Percentiles rank a stretch among this genome's conserved stretches.
These are phyloP conservation scores for Fusarium irregulare DNA, from an alignment of 2,329 filamentous ascomycete species.

Conservation along the genomic window DNA sequence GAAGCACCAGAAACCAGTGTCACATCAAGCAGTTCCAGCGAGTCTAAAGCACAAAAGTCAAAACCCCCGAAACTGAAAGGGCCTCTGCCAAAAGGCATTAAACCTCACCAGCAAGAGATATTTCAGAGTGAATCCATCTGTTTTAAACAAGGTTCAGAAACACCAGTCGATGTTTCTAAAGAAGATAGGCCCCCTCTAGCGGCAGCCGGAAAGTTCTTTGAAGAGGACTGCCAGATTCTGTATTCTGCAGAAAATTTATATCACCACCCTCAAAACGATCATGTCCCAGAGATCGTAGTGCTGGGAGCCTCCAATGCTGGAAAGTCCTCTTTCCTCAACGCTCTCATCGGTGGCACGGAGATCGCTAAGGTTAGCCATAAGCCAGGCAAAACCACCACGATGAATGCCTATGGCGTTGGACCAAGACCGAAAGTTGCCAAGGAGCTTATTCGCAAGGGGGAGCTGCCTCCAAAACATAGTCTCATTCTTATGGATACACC, in stretches of 20 bases:
- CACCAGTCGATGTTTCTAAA: slow-evolving; percentile 30
- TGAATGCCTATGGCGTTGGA: slow-evolving; percentile 68
- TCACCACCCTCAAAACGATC: slow-evolving; percentile 62
- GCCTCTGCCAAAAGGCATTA: slow-evolving; percentile 30
- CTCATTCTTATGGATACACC: slow-evolving; percentile 64
- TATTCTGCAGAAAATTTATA: slow-evolving; percentile 63
- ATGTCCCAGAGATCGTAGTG: slow-evolving; percentile 74
- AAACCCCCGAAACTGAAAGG: slow-evolving; percentile 17
- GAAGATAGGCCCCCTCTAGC: slow-evolving; percentile 43
- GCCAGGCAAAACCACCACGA: slow-evolving; percentile 64
- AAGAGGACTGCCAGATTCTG: slow-evolving; percentile 54
- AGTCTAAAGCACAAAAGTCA: slow-evolving; percentile 1
- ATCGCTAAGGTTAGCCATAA: slow-evolving; percentile 62
- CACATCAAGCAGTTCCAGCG: background rate
- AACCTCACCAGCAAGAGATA: slow-evolving; percentile 35
- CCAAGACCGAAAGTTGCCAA: slow-evolving; percentile 49
- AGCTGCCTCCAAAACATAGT: slow-evolving; percentile 58
- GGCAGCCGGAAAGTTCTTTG: slow-evolving; percentile 50
- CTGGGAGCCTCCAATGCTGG: slow-evolving; percentile 90
- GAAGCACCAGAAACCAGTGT: background rate
- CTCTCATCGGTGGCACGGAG: slow-evolving; percentile 67
- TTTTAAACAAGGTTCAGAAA: slow-evolving; percentile 22
- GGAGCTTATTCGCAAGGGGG: slow-evolving; percentile 48
- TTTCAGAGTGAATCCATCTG: slow-evolving; percentile 41
- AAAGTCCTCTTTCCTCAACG: slow-evolving; percentile 90